Percentiles rank a stretch among this genome's conserved stretches.
Conservation (phyloP, 495 filamentous ascomycete genomes). For the Lepraria neglecta region DNA sequence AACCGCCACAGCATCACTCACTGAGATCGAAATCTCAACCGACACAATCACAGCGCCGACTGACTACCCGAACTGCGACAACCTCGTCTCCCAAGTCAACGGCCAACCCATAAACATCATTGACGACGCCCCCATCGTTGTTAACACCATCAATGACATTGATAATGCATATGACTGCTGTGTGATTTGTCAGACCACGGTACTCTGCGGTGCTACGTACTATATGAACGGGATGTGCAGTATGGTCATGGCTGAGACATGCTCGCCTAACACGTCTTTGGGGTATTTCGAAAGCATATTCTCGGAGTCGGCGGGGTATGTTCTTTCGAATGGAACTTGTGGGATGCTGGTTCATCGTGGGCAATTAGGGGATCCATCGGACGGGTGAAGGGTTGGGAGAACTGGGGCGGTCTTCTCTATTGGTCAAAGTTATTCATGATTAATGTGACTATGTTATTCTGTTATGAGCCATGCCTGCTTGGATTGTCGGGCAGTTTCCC, state of each 20-base stretch:
- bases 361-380: too few relatives aligned
- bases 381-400: neutral
- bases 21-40: neutral
- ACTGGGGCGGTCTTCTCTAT: too few relatives aligned
- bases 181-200: neutral
- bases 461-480: too few relatives aligned
- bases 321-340: conserved; percentile 3
- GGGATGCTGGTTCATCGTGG: neutral
- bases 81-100: neutral
- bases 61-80: neutral
- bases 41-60: neutral
- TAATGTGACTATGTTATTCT: too few relatives aligned
- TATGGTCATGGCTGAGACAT: neutral
- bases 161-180: conserved; percentile 5
- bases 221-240: neutral
- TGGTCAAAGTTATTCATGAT: too few relatives aligned
- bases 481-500: too few relatives aligned
- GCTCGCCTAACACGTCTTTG: neutral
- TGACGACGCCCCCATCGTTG: neutral
- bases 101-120: neutral
- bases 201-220: neutral
- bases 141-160: neutral
- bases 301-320: neutral
- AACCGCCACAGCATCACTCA: neutral
- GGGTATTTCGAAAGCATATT: neutral